Evolutionary conservation across 1,284 basidiomycete species (phyloP), one percentile per base, ranked within the genome.

Genomic region (Trametes versicolor): DNA sequence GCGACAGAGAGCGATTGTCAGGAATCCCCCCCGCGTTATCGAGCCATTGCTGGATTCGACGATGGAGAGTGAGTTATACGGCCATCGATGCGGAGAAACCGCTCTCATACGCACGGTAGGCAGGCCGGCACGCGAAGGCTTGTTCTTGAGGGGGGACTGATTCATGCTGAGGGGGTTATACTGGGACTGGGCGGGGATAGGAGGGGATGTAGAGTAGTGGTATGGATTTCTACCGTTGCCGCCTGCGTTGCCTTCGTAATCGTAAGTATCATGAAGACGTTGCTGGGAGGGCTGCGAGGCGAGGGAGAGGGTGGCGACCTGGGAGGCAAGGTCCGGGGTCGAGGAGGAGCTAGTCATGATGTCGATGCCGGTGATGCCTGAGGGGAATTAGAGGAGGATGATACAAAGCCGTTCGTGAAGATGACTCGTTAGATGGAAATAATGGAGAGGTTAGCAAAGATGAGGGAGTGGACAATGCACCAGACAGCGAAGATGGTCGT

Each of bases 261-360:
- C 92, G 80, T 93, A 93, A 91, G 82, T 80, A 78, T 93, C 91
- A 82, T 93, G 87, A 83, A 91, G 85, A 85, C 90, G 91, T 87
- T 86, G 88, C 79, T 87, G 87, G 67, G 85, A 81, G 71, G 80
- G 77, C 74, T 81, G 80, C 60, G 86, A 83, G 79, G 84, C 83
- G 79, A 93, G 86, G 74, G 90, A 88, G 74, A 94, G 80, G 63
- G 68, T 66, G 43, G 68, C 68, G 68, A 69, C 68, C 60, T 69
- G 68, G 72, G 88, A 82, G 60, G 90, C 87, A 71, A 94, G 86
- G 81, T 93, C 91, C 68, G 92, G 91, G 49, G 85, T 82, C 49
- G 81, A 77, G 60, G 91, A 87, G 71, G 90, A 87, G 76, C 79
- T 87, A 73, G 90, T 91, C 92, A 91, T 94, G 85, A 86, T 86